phyloP scores from a whole-genome alignment of 495 filamentous ascomycete species.

The Aspergillus saccharolyticus region DNA sequence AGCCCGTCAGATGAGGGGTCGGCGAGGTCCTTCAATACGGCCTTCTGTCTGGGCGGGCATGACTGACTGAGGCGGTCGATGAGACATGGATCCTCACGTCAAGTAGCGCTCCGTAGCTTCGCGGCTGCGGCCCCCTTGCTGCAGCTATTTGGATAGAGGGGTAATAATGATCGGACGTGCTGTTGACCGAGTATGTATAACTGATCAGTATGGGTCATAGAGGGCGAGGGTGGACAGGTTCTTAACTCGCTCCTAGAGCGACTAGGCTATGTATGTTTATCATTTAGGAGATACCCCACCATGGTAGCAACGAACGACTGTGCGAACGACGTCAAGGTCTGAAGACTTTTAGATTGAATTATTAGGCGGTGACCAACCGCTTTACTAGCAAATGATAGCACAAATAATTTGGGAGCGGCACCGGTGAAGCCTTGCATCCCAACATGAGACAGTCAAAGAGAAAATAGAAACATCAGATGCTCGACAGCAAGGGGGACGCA shows the following conservation, averaged over 20 bases:
- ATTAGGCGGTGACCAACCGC: slow-evolving; percentile 5
- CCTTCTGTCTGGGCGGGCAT: too few species aligned
- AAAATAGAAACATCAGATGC: not conserved
- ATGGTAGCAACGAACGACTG: slow-evolving; percentile 16
- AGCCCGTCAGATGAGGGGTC: not conserved
- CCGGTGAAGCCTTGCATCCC: slow-evolving; percentile 2
- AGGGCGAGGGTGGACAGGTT: slow-evolving; percentile 3
- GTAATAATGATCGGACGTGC: too few species aligned
- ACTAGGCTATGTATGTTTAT: slow-evolving; percentile 18
- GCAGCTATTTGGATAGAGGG: not conserved
- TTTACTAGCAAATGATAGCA: slow-evolving; percentile 8
- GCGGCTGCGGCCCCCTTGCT: not conserved
- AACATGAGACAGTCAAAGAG: slow-evolving; percentile 4
- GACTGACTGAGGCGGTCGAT: too few species aligned
- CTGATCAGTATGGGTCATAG: not conserved
- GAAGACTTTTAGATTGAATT: slow-evolving; percentile 13
- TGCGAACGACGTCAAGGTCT: slow-evolving; percentile 2
- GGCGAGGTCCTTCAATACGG: not conserved
- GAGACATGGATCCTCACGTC: not conserved
- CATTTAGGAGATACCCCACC: slow-evolving; percentile 32
- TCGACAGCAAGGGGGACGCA: not conserved
- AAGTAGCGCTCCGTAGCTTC: not conserved
- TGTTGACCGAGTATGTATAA: not conserved
- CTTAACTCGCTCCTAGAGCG: slow-evolving; percentile 10
- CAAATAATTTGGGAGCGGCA: slow-evolving; percentile 8